A percentile compares a stretch with the other conserved stretches of the same genome.
phyloP scores from a whole-genome alignment of 1,284 basidiomycete species.

The Leccinum pachyderme region DNA sequence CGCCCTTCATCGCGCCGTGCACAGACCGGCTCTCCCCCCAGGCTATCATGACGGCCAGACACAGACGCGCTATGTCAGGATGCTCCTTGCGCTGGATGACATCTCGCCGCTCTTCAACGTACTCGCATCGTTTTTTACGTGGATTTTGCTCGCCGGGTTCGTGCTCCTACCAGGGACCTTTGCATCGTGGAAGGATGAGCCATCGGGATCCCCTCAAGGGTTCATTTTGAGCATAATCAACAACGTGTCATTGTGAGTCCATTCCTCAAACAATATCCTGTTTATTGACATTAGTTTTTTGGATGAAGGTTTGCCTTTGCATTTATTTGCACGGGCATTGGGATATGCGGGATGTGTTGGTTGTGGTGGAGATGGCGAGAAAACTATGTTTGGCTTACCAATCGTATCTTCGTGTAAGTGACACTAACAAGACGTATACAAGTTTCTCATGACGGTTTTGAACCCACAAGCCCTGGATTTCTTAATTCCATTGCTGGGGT shows the following conservation, averaged over 20 bases:
- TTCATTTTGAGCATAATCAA: slow-evolving; percentile 37
- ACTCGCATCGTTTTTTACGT: slow-evolving; percentile 52
- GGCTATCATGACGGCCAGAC: slow-evolving; percentile 22
- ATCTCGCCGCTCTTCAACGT: slow-evolving; percentile 41
- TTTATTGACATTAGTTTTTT: slow-evolving; percentile 2
- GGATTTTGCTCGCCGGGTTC: slow-evolving; percentile 59
- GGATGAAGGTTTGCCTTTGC: slow-evolving; percentile 47
- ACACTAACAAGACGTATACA: not conserved
- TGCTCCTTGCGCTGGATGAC: slow-evolving; percentile 34
- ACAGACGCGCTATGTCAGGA: slow-evolving; percentile 33
- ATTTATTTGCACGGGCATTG: slow-evolving; percentile 51
- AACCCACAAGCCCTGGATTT: slow-evolving; percentile 43
- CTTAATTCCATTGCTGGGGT: slow-evolving; percentile 54
- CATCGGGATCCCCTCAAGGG: slow-evolving; percentile 27
- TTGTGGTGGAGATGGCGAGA: slow-evolving; percentile 59
- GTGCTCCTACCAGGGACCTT: slow-evolving; percentile 60
- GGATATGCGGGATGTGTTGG: slow-evolving; percentile 50
- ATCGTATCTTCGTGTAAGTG: slow-evolving; percentile 53
- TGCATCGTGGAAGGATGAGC: slow-evolving; percentile 40
- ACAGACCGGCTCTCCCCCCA: slow-evolving; percentile 25
- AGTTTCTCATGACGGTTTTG: slow-evolving; percentile 7
- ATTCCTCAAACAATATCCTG: not conserved
- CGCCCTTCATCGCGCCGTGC: slow-evolving; percentile 18
- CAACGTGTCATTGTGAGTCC: slow-evolving; percentile 44
- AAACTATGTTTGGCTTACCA: slow-evolving; percentile 62